Evolutionary conservation across 2,329 filamentous ascomycete species (phyloP).

Genomic region (Arachnomyces sp.): DNA sequence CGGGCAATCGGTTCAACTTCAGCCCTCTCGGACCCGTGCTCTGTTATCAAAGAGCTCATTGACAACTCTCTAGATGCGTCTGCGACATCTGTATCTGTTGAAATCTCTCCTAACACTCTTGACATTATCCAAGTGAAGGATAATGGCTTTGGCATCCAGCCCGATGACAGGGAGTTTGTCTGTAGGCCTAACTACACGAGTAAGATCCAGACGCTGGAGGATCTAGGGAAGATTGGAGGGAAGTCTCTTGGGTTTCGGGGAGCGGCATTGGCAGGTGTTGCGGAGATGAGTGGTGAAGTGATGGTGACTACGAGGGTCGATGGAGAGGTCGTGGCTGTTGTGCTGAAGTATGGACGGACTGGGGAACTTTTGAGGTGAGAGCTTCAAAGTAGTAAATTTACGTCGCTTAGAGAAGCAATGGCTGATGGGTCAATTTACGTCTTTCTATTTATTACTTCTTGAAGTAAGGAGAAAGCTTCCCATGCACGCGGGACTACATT

Average conservation of each 20-base stretch:
- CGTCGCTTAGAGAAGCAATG: background rate
- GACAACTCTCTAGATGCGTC: constrained; percentile 61
- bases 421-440: constrained; percentile 15
- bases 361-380: constrained; percentile 43
- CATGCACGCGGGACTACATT: constrained; percentile 56
- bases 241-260: constrained; percentile 57
- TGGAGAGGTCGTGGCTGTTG: constrained; percentile 47
- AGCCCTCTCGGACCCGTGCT: constrained; percentile 49
- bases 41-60: constrained; percentile 57
- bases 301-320: constrained; percentile 51
- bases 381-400: background rate
- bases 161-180: constrained; percentile 48
- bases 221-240: constrained; percentile 49
- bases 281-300: constrained; percentile 49
- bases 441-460: constrained; percentile 15
- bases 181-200: constrained; percentile 56
- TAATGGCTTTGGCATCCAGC: constrained; percentile 55
- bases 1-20: constrained; percentile 51
- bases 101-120: constrained; percentile 52
- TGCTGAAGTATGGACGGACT: constrained; percentile 43
- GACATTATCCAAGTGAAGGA: constrained; percentile 57
- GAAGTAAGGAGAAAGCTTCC: constrained; percentile 38
- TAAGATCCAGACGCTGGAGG: constrained; percentile 53
- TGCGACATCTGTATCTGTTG: constrained; percentile 50
- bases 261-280: constrained; percentile 56